These are phyloP conservation scores for Penicillium freii DNA, from an alignment of 2,329 filamentous ascomycete species.

Conservation along the genomic window DNA sequence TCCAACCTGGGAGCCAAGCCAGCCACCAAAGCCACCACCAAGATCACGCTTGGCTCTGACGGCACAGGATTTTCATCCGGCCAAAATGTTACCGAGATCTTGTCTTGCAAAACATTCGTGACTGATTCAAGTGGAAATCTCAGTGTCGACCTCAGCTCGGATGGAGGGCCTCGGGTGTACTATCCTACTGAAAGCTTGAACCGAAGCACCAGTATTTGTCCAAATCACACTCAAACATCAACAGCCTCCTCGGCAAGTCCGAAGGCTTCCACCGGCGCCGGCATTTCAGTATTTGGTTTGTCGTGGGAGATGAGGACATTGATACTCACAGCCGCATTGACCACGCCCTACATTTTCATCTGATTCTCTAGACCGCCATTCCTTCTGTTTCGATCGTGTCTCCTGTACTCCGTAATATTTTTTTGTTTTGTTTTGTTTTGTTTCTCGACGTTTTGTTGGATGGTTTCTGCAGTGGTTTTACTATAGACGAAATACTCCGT, in stretches of 20 bases:
- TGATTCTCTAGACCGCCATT: background rate
- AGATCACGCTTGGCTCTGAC: constrained; percentile 7
- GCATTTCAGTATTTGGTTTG: background rate
- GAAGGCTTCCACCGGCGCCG: background rate
- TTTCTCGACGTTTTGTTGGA: background rate
- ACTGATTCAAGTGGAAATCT: constrained; percentile 10
- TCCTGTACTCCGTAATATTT: background rate
- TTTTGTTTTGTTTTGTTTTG: background rate
- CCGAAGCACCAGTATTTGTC: constrained; percentile 7
- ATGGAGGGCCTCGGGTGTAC: constrained; percentile 14
- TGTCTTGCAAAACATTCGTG: constrained; percentile 12
- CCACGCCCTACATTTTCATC: background rate
- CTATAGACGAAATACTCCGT: background rate
- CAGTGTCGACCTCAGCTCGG: constrained; percentile 13
- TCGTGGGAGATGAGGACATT: background rate
- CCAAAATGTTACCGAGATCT: constrained; percentile 11
- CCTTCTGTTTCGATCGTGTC: background rate
- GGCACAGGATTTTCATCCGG: constrained; percentile 4
- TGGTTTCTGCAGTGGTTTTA: background rate
- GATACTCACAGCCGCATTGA: background rate
- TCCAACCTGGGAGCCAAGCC: constrained; percentile 11
- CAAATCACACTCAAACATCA: background rate
- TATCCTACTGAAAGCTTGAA: constrained; percentile 14
- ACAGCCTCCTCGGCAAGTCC: constrained; percentile 3
- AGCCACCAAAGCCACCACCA: constrained; percentile 6